Conservation (phyloP, 768 basidiomycete genomes). For the Hericium erinaceus region DNA sequence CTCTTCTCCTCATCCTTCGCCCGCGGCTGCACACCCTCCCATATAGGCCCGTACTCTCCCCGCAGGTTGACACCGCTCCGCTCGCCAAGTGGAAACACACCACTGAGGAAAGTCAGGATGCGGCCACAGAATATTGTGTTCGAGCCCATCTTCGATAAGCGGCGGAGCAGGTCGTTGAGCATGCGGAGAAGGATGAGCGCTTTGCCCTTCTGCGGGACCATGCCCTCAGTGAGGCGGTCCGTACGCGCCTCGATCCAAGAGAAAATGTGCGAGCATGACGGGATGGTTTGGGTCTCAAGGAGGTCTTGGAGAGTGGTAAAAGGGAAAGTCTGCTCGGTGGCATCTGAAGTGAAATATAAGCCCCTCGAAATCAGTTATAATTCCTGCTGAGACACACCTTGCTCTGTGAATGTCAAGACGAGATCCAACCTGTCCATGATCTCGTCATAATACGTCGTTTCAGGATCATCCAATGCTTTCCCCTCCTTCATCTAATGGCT, state of each 20-base stretch:
- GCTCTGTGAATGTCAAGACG: constrained; percentile 67
- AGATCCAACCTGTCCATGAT: constrained; percentile 61
- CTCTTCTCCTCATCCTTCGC: constrained; percentile 26
- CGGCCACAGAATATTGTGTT: constrained; percentile 85
- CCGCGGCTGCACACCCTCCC: constrained; percentile 54
- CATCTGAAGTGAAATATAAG: constrained; percentile 36
- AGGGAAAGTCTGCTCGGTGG: constrained; percentile 68
- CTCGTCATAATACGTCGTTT: constrained; percentile 50
- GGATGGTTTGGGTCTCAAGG: constrained; percentile 77
- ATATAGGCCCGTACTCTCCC: constrained; percentile 75
- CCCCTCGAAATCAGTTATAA: neutral
- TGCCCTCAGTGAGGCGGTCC: constrained; percentile 58
- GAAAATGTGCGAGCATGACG: constrained; percentile 80
- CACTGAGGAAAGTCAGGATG: constrained; percentile 79
- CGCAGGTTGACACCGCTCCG: constrained; percentile 86
- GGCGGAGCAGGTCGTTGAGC: constrained; percentile 78
- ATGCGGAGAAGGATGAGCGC: constrained; percentile 77
- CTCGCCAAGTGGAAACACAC: constrained; percentile 81
- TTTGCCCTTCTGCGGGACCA: constrained; percentile 84
- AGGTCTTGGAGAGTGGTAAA: constrained; percentile 72
- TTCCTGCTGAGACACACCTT: constrained; percentile 36
- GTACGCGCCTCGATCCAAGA: constrained; percentile 78
- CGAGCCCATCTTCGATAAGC: constrained; percentile 77
- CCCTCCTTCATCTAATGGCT: constrained; percentile 55
- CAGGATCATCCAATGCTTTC: constrained; percentile 42